phyloP scores from a whole-genome alignment of 805 yeast species.

The Sugiyamaella chiloensis region DNA sequence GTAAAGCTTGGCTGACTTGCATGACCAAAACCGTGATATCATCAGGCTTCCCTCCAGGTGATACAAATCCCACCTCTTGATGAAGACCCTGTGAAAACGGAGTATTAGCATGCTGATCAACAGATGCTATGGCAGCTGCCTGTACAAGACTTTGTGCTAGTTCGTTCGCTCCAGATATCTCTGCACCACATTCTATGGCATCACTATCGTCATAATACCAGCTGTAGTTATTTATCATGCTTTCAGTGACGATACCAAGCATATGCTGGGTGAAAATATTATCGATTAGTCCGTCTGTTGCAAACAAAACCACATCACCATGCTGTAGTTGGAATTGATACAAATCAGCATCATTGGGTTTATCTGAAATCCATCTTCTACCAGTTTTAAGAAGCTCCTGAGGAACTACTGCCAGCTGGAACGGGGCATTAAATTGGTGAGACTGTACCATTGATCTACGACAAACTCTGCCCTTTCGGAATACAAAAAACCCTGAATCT shows the following conservation, averaged over 20 bases:
- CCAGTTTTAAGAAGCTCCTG: conserved; percentile 34
- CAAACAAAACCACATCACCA: conserved; percentile 76
- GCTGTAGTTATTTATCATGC: conserved; percentile 34
- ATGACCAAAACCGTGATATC: conserved; percentile 84
- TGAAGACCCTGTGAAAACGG: conserved; percentile 81
- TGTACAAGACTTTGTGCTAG: conserved; percentile 57
- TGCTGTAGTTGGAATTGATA: conserved; percentile 61
- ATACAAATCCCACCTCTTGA: conserved; percentile 60
- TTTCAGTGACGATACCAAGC: conserved; percentile 61
- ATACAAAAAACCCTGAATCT: conserved; percentile 91
- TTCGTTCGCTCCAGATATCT: conserved; percentile 36
- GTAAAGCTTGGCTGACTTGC: conserved; percentile 28
- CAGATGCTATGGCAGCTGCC: conserved; percentile 65
- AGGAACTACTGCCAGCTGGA: conserved; percentile 84
- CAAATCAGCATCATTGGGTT: conserved; percentile 65
- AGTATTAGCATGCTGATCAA: conserved; percentile 71
- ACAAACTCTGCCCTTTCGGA: conserved; percentile 60
- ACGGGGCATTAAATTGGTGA: conserved; percentile 88
- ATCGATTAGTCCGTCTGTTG: conserved; percentile 93
- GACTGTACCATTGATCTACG: conserved; percentile 73
- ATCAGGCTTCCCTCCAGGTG: conserved; percentile 92
- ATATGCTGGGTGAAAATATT: conserved; percentile 73
- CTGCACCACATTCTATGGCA: conserved; percentile 22
- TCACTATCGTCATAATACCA: conserved; percentile 33
- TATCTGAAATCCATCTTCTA: conserved; percentile 38